Conservation (phyloP, 768 basidiomycete species). For the Phylloporus sp. region DNA sequence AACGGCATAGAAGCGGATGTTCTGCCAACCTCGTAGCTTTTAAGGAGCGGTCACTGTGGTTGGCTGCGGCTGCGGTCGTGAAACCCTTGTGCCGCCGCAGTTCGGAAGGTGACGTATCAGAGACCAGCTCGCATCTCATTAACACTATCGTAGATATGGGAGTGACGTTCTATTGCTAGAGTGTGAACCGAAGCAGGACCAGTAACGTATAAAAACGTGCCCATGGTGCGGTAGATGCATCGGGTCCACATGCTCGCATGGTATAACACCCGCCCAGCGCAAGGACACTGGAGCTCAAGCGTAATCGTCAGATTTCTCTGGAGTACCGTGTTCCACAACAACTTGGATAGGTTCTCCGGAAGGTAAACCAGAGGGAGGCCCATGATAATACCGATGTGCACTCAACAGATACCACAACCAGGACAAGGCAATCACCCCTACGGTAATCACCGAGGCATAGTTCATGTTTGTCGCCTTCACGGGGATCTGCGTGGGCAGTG, state of each 20-base stretch:
- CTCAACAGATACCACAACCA: slow-evolving; percentile 52
- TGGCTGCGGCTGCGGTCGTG: slow-evolving; percentile 21
- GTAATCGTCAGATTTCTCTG: slow-evolving; percentile 1
- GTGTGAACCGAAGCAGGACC: no score
- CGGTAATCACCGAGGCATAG: slow-evolving; percentile 40
- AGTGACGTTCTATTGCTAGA: no score
- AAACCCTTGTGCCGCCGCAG: slow-evolving; percentile 5
- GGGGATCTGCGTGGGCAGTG: slow-evolving; percentile 47
- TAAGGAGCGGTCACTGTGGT: not conserved
- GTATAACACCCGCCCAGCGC: not conserved
- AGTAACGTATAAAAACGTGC: not conserved
- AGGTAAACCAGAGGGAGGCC: slow-evolving; percentile 47
- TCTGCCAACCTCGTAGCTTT: not conserved
- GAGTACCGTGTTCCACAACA: not conserved
- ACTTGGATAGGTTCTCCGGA: slow-evolving; percentile 32
- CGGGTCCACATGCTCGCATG: not conserved
- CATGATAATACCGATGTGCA: slow-evolving; percentile 53
- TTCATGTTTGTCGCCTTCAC: slow-evolving; percentile 50
- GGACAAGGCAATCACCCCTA: slow-evolving; percentile 20
- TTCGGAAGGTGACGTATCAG: not conserved
- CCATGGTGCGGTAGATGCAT: not conserved
- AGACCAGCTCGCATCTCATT: not conserved
- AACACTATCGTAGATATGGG: not conserved
- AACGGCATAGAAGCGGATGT: not conserved
- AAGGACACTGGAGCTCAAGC: not conserved